Conservation (phyloP, 108 stramenopile genomes). For the Mediolabrus comicus region DNA sequence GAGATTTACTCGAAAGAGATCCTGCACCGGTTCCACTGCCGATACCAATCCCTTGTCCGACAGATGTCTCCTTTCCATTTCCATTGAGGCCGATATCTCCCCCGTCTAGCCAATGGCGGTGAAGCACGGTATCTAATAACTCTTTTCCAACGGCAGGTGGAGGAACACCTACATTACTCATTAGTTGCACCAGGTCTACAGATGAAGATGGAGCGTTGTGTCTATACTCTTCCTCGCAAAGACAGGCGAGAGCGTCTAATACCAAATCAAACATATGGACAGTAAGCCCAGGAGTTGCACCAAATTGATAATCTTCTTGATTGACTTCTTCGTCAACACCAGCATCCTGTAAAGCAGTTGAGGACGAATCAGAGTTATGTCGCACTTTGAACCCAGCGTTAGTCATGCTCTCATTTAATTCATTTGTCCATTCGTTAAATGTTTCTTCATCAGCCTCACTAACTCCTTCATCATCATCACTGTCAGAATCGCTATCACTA, state of each 20-base stretch:
- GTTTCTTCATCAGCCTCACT: slow-evolving; percentile 22
- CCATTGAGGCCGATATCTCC: slow-evolving; percentile 33
- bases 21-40: slow-evolving; percentile 45
- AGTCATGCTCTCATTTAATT: slow-evolving; percentile 24
- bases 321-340: slow-evolving; percentile 1
- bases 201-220: neutral
- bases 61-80: slow-evolving; percentile 4
- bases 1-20: slow-evolving; percentile 24
- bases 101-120: slow-evolving; percentile 41
- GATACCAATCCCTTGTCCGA: slow-evolving; percentile 35
- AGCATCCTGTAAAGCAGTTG: slow-evolving; percentile 1
- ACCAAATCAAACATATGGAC: slow-evolving; percentile 60
- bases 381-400: slow-evolving; percentile 18
- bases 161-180: slow-evolving; percentile 7
- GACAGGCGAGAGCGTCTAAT: slow-evolving; percentile 66
- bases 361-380: neutral
- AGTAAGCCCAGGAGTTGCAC: slow-evolving; percentile 63
- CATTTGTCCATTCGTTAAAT: slow-evolving; percentile 22
- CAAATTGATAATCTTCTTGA: slow-evolving; percentile 44
- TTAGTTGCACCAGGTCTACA: slow-evolving; percentile 29
- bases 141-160: slow-evolving; percentile 37
- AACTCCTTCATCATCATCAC: slow-evolving; percentile 16
- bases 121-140: slow-evolving; percentile 21
- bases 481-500: slow-evolving; percentile 16
- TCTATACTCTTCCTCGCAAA: slow-evolving; percentile 31